Evolutionary conservation across 1,284 basidiomycete genomes (phyloP), one percentile per base, ranked within the genome.

Genomic region (Volvariella volvacea): DNA sequence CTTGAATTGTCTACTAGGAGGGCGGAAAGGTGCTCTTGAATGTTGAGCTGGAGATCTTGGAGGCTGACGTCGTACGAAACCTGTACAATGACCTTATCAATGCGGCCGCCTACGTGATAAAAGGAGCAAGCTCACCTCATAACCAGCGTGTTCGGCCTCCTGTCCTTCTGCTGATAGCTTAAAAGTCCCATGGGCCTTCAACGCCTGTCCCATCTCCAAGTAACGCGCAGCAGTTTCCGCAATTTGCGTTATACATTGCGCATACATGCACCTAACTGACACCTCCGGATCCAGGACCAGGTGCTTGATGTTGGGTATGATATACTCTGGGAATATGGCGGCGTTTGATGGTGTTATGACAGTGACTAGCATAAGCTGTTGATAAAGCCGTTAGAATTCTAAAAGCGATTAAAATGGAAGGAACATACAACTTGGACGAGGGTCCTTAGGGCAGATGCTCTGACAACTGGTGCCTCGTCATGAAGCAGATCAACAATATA

Each of bases 281-380:
- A 91, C 76, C 50, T 95, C 92, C 0, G 81, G 66, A 58, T 99
- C 96, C 33, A 79, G 76, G 0, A 87, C 78, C 3, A 99, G 73
- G 50, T 90, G 82, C 22, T 80, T 77, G 53, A 93, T 79, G 55
- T 95, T 92, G 1, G 94, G 95, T 21, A 99, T 79, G 48, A 99
- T 85, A 62, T 98, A 99, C 63, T 98, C 95, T 0, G 92, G 86
- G 56, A 98, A 90, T 19, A 97, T 87, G 39, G 69, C 73, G 52
- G 73, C 83, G 56, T 98, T 97, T 0, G 90, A 91, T 0, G 92
- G 89, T 0, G 92, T 92, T 47, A 99, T 91, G 1, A 87, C 84
- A 1, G 80, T 79, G 10, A 97, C 88, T 12, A 88, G 73, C 67
- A 91, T 85, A 42, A 95, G 70, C 92, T 93, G 46, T n/a, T 16